Percentiles rank a stretch among this genome's conserved stretches.
Conservation (phyloP, 139 green algal genomes). For the Chlorella sp. region DNA sequence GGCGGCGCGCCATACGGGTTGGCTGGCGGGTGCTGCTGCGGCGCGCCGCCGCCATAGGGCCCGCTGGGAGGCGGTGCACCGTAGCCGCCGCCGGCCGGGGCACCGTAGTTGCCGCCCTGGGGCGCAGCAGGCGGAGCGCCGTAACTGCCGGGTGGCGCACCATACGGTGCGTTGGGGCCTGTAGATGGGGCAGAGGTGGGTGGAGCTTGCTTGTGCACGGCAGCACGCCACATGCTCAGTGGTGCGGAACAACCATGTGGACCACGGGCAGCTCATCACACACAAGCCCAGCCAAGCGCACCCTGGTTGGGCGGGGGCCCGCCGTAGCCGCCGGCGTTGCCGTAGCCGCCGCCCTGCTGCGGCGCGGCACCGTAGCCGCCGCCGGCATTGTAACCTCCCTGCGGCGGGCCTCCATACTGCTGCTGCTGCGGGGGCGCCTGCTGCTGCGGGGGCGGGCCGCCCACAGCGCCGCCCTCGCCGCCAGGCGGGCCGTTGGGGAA, state of each 20-base stretch:
- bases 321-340: slow-evolving; percentile 14
- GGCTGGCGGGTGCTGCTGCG: slow-evolving; percentile 5
- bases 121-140: neutral
- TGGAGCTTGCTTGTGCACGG: too few relatives aligned
- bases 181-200: too few relatives aligned
- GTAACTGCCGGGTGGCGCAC: neutral
- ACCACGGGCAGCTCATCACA: too few relatives aligned
- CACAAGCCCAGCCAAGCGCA: too few relatives aligned
- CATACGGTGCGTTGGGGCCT: too few relatives aligned
- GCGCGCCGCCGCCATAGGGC: neutral
- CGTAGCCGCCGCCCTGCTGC: neutral
- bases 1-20: slow-evolving; percentile 26
- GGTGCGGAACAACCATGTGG: too few relatives aligned
- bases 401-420: neutral
- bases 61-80: slow-evolving; percentile 3
- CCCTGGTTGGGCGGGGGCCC: slow-evolving; percentile 3
- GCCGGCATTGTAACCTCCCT: neutral
- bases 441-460: neutral
- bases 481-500: neutral
- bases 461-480: neutral
- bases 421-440: slow-evolving; percentile 8
- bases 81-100: slow-evolving; percentile 1
- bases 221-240: too few relatives aligned
- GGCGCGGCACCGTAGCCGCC: slow-evolving; percentile 15
- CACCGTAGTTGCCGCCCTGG: neutral